Base-by-base conservation (phyloP, 441 rosid species). In the Populus tomentosa region DNA sequence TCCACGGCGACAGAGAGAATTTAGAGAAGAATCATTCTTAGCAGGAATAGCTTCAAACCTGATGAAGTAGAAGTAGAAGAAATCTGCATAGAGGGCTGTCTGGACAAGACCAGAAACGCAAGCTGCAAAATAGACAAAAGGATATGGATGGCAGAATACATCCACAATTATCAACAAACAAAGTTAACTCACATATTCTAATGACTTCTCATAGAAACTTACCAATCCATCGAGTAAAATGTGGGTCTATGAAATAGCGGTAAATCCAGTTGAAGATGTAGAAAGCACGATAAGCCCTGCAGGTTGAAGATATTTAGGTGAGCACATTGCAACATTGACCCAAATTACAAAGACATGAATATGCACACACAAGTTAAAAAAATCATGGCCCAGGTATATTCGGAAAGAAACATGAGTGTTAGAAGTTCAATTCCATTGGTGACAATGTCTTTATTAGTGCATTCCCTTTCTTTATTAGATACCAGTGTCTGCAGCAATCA, bases 211-310 rank as follows among this genome's bases (percentile, higher is more conserved):
- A n/a, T 67, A 42, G 56, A 21, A 69, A 38, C 82, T 80, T 88
- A 95, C 98, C 87, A 66, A 95, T 95, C 99, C 98, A 93, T 80
- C 96, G 87, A 79, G 78, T 81, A 74, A 92, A 93, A 75, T 82
- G 90, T 13, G 77, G 80, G 85, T 92, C 97, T 2, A 91, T 90
- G 75, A 90, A 77, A 81, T 90, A 93, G 79, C 99, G 97, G 78
- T 93, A 93, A 71, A 93, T 93, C 99, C 99, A 95, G 83, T 95
- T 95, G 73, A 95, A 88, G 71, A 95, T 92, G 90, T 95, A 95
- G 42, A 93, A 82, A 73, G 87, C 92, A 71, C 98, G 97, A 81
- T 95, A 95, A 1, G 98, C 98, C 82, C 98, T 95, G 90, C 82
- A 85, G 42, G 67, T 80, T 36, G 53, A 76, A 79, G 59, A 80